Conservation (phyloP, 31 red algal species). For the Pterothamnion heteromorphum region DNA sequence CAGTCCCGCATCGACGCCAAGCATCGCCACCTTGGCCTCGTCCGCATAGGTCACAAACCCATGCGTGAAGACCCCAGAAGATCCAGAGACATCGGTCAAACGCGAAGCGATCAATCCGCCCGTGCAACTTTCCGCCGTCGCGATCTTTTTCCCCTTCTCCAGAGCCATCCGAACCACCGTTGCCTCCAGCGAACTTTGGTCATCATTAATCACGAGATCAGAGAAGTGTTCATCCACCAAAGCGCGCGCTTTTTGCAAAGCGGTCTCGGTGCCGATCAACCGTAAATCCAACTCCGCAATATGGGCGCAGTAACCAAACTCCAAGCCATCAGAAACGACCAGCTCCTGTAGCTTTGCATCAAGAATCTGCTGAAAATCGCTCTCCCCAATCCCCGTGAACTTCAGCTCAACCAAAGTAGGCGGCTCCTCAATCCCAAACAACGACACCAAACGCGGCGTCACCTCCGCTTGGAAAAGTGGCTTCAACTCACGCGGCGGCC, state of each 20-base stretch:
- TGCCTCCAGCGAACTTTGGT: not conserved
- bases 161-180: not conserved
- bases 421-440: not conserved
- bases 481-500: not conserved
- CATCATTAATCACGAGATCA: not conserved
- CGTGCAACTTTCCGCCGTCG: not conserved
- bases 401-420: not conserved
- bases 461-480: not conserved
- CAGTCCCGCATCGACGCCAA: not conserved
- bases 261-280: not conserved
- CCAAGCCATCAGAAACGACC: too few relatives aligned
- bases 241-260: not conserved
- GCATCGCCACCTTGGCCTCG: not conserved
- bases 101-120: not conserved
- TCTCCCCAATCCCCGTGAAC: not conserved
- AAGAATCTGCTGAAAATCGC: not conserved
- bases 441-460: not conserved
- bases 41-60: not conserved
- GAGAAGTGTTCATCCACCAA: not conserved
- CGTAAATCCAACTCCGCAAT: not conserved
- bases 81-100: not conserved
- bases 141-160: not conserved
- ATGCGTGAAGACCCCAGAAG: not conserved
- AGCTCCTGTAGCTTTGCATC: not conserved
- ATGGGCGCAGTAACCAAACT: not conserved